These are phyloP conservation scores for Suhomyces chickasaworum DNA, from an alignment of 1,139 yeast species.

Conservation along the genomic window DNA sequence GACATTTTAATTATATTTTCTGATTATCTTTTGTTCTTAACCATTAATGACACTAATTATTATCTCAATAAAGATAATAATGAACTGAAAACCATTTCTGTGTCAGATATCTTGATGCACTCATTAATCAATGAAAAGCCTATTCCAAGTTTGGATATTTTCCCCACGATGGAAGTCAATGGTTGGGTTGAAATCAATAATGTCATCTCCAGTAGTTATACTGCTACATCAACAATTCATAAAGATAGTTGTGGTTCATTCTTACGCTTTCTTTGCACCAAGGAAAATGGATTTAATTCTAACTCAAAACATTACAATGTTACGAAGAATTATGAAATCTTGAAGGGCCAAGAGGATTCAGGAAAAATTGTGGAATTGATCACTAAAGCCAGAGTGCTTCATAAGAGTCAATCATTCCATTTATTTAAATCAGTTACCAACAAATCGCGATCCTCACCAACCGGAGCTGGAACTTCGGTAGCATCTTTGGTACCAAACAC, in stretches of 20 bases:
- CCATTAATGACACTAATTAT: constrained; percentile 45
- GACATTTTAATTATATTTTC: constrained; percentile 77
- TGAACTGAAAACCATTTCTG: constrained; percentile 56
- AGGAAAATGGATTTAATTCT: constrained; percentile 28
- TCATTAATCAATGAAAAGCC: constrained; percentile 87
- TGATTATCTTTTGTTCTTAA: constrained; percentile 70
- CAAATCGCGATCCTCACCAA: background rate
- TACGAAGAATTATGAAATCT: constrained; percentile 31
- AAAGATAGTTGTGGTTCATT: constrained; percentile 20
- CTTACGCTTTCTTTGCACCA: constrained; percentile 31
- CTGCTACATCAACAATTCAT: constrained; percentile 20
- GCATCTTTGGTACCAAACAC: background rate
- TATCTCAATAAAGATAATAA: constrained; percentile 27
- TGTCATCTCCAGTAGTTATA: constrained; percentile 49
- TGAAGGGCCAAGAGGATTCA: constrained; percentile 14
- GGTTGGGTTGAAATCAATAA: constrained; percentile 71
- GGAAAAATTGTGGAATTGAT: constrained; percentile 61
- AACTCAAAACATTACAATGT: constrained; percentile 12
- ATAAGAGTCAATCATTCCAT: constrained; percentile 85
- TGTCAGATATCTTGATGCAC: constrained; percentile 85
- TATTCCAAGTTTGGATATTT: constrained; percentile 47
- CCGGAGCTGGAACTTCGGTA: constrained; percentile 6
- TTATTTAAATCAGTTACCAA: constrained; percentile 53
- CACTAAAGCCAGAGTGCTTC: constrained; percentile 75
- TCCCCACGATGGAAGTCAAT: constrained; percentile 70